Base-by-base conservation (phyloP, 163 green algal genomes). In the Scenedesmus sp. region DNA sequence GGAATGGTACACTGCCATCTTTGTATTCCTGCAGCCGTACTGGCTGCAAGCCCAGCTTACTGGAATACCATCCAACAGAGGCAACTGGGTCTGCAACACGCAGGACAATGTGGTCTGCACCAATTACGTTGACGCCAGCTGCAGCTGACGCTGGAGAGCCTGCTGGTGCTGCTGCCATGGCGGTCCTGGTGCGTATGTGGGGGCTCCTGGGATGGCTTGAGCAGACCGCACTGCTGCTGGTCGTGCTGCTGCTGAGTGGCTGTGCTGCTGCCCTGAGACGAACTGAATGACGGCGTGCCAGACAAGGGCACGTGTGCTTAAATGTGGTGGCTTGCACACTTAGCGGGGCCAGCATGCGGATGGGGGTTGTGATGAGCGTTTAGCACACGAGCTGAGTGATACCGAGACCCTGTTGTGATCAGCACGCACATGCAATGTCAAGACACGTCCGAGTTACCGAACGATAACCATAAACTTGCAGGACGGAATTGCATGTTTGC, bases 41-140 rank as follows among this genome's bases (percentile, higher is more conserved):
- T 40, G 87, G 76, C 78, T 91, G 46, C 51, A 91, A 26, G 24
- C 87, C 73, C 3, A 91, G 35, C 10, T 86, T 91, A 33, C 33
- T 43, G n/a, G 12, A 16, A 37, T 91, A 91, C 87, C 87, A 91
- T 1, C 81, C 10, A 1, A 91, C 87, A 42, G 72, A 86, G 2
- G 49, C 49, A 30, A 72, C 46, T 24, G 87, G 87, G 46, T 91
- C 73, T n/a, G 70, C 46, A 3, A 86, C 87, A 43, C 76, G 87
- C 12, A 91, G 76, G 3, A 91, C 87, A 24, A 91, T 78, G 35
- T 91, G 87, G 37, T 91, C 87, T 56, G 43, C 33, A 35, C 43
- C 78, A 46, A 81, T 35, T 7, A 81, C 72, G 35, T 44, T 81
- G 35, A 43, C 37, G 82, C 49, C 51, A 78, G 82, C 61, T 79